A percentile compares a stretch with the other conserved stretches of the same genome.
Evolutionary conservation across 495 filamentous ascomycete species (phyloP).

Genomic region (Penicillium canescens): DNA sequence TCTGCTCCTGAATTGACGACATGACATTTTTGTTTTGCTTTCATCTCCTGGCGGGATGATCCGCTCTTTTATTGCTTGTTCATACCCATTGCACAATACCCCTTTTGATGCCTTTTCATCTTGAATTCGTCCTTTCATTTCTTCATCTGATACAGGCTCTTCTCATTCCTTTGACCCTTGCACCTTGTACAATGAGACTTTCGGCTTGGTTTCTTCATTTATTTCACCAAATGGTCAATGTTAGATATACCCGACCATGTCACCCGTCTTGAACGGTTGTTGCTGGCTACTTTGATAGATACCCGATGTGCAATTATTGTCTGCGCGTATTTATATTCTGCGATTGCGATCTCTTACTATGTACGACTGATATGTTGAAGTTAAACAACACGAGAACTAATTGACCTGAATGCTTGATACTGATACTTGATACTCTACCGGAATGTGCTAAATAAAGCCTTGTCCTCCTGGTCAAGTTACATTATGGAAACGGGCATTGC

Average conservation of each 20-base stretch:
- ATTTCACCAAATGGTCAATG: not conserved
- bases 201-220: constrained; percentile 10
- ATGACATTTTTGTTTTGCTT: constrained; percentile 14
- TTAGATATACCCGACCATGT: constrained; percentile 3
- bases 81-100: constrained; percentile 26
- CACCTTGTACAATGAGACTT: constrained; percentile 7
- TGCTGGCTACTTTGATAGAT: constrained; percentile 25
- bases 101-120: constrained; percentile 13
- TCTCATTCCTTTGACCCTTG: constrained; percentile 3
- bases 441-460: too few species aligned
- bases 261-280: not conserved
- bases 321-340: constrained; percentile 1
- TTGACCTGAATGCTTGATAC: not conserved
- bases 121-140: constrained; percentile 2
- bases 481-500: constrained; percentile 49
- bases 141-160: constrained; percentile 8
- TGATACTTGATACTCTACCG: not conserved
- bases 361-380: not conserved
- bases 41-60: constrained; percentile 30
- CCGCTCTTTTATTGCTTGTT: constrained; percentile 5
- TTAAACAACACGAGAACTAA: not conserved
- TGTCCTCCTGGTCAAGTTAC: not conserved
- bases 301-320: constrained; percentile 23
- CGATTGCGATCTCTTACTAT: not conserved
- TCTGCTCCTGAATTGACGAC: constrained; percentile 1